phyloP scores from a whole-genome alignment of 208 protist genomes.

The Leishmania major region DNA sequence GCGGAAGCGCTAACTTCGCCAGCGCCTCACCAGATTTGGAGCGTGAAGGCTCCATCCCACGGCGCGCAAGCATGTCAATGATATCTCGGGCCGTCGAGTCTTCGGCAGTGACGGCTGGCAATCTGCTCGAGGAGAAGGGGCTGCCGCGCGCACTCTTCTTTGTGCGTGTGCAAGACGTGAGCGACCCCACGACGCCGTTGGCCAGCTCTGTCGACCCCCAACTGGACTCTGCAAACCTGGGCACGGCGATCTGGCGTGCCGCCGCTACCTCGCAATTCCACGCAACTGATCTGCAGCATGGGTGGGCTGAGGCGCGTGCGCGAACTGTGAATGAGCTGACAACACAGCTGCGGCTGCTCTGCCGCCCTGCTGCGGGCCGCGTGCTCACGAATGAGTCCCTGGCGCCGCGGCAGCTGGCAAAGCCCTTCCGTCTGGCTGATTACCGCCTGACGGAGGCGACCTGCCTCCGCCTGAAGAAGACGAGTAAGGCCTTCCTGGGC shows the following conservation, averaged over 20 bases:
- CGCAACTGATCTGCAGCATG: neutral
- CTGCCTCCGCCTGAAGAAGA: slow-evolving; percentile 38
- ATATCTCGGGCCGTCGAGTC: neutral
- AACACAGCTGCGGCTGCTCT: slow-evolving; percentile 18
- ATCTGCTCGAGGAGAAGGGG: neutral
- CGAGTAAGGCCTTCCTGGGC: slow-evolving; percentile 35
- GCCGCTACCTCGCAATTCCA: neutral
- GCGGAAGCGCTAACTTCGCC: neutral
- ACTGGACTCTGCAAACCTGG: neutral
- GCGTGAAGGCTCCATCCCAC: neutral
- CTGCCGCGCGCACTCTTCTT: slow-evolving; percentile 82
- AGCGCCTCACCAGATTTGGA: neutral
- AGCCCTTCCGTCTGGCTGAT: slow-evolving; percentile 65
- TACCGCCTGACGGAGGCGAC: slow-evolving; percentile 49
- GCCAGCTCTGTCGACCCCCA: neutral
- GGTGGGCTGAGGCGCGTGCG: neutral
- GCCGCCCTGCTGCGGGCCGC: slow-evolving; percentile 23
- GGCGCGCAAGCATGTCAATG: slow-evolving; percentile 11
- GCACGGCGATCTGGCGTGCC: slow-evolving; percentile 21
- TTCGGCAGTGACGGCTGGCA: neutral
- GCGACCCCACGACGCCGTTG: slow-evolving; percentile 17
- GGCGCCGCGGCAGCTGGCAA: slow-evolving; percentile 48
- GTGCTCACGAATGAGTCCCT: slow-evolving; percentile 54
- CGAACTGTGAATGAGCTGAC: slow-evolving; percentile 9
- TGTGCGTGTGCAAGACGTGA: slow-evolving; percentile 49